These are phyloP conservation scores for Geotrichum klebahnii DNA, from an alignment of 1,139 yeast genomes.

Conservation along the genomic window DNA sequence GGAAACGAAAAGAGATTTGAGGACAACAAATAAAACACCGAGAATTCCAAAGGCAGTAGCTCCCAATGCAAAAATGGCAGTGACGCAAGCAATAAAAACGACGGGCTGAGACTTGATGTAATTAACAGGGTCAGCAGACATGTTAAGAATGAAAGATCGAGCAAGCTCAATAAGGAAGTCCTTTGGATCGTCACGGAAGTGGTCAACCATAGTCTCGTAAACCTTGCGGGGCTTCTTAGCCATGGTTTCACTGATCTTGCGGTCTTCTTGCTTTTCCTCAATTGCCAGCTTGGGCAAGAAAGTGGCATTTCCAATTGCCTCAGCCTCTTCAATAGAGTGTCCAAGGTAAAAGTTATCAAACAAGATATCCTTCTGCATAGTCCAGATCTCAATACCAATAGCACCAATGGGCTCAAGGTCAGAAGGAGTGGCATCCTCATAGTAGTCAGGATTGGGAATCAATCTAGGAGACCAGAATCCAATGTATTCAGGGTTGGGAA, in stretches of 20 bases:
- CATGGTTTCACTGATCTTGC: slow-evolving; percentile 36
- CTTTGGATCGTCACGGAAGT: slow-evolving; percentile 39
- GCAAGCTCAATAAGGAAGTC: slow-evolving; percentile 34
- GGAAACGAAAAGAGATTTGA: slow-evolving; percentile 20
- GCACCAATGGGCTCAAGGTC: slow-evolving; percentile 70
- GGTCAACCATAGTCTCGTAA: slow-evolving; percentile 28
- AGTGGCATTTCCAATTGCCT: slow-evolving; percentile 71
- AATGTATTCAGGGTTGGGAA: slow-evolving; percentile 68
- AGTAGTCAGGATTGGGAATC: slow-evolving; percentile 67
- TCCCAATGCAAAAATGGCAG: slow-evolving; percentile 26
- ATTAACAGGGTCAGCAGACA: slow-evolving; percentile 34
- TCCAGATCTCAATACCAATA: slow-evolving; percentile 86
- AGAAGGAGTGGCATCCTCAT: slow-evolving; percentile 56
- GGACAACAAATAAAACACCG: slow-evolving; percentile 25
- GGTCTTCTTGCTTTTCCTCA: slow-evolving; percentile 47
- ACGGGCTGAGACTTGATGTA: slow-evolving; percentile 39
- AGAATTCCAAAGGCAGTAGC: slow-evolving; percentile 32
- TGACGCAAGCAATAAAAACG: slow-evolving; percentile 33
- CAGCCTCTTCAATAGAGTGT: slow-evolving; percentile 77
- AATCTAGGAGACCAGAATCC: slow-evolving; percentile 75
- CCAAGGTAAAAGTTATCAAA: slow-evolving; percentile 86
- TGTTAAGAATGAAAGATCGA: slow-evolving; percentile 35
- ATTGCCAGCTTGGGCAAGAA: slow-evolving; percentile 57
- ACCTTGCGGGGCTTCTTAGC: slow-evolving; percentile 31
- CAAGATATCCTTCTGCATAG: slow-evolving; percentile 68